Conservation (phyloP, 352 stramenopile genomes). For the Discostella stelligera region DNA sequence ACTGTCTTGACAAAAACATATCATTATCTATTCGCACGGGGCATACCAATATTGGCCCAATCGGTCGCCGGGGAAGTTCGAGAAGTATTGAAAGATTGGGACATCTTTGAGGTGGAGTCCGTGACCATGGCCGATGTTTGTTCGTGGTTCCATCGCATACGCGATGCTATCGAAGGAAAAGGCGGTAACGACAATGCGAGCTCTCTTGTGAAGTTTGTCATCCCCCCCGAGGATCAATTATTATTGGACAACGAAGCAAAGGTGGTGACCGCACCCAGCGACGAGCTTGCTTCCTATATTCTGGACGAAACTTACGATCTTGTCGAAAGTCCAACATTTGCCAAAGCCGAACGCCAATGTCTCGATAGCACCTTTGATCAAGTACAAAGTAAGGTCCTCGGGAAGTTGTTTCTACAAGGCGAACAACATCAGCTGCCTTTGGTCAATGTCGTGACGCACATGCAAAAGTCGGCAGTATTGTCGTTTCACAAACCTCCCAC, state of each 20-base stretch:
- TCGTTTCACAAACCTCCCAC: conserved; percentile 46
- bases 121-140: conserved; percentile 36
- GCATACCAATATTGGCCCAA: conserved; percentile 40
- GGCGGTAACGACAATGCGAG: not conserved
- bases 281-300: conserved; percentile 50
- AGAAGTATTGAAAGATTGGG: conserved; percentile 28
- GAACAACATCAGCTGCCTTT: conserved; percentile 30
- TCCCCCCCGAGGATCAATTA: conserved; percentile 31
- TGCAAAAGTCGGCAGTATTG: conserved; percentile 36
- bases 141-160: conserved; percentile 26
- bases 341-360: conserved; percentile 33
- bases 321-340: conserved; percentile 54
- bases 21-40: conserved; percentile 48
- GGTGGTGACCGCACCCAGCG: not conserved
- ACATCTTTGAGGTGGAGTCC: conserved; percentile 38
- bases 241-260: not conserved
- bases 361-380: conserved; percentile 43
- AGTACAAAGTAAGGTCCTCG: conserved; percentile 29
- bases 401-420: conserved; percentile 22
- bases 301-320: conserved; percentile 61
- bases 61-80: conserved; percentile 23
- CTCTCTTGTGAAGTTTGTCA: conserved; percentile 36
- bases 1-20: conserved; percentile 55
- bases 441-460: conserved; percentile 44
- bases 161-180: conserved; percentile 32